phyloP scores from a whole-genome alignment of 768 basidiomycete species.

The Lactifluus echinatus region DNA sequence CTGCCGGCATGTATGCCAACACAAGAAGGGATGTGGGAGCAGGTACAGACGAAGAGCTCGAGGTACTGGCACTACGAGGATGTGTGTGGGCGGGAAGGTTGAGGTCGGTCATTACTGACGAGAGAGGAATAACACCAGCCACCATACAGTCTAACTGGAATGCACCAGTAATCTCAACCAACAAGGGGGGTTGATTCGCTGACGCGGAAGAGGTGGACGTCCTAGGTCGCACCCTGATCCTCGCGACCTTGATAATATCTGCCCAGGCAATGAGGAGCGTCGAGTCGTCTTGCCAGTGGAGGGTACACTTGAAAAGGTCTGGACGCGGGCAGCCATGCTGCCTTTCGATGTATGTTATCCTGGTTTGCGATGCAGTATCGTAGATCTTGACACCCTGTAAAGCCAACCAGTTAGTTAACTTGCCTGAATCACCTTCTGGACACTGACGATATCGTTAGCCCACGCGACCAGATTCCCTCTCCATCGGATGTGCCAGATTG shows the following conservation, averaged over 20 bases:
- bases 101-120: slow-evolving; percentile 28
- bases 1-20: slow-evolving; percentile 80
- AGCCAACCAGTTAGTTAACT: not conserved
- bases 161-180: slow-evolving; percentile 84
- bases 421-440: not conserved
- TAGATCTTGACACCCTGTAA: slow-evolving; percentile 87
- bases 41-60: slow-evolving; percentile 23
- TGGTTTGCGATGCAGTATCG: slow-evolving; percentile 66
- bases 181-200: slow-evolving; percentile 46
- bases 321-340: slow-evolving; percentile 77
- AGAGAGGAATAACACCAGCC: slow-evolving; percentile 79
- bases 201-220: slow-evolving; percentile 34
- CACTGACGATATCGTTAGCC: slow-evolving; percentile 82
- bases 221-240: slow-evolving; percentile 56
- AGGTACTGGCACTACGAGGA: slow-evolving; percentile 19
- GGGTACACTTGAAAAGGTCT: slow-evolving; percentile 88
- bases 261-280: slow-evolving; percentile 93
- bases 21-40: slow-evolving; percentile 69
- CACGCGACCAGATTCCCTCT: slow-evolving; percentile 81
- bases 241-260: slow-evolving; percentile 83
- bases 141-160: slow-evolving; percentile 96
- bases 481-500: slow-evolving; percentile 92
- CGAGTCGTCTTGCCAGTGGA: slow-evolving; percentile 88
- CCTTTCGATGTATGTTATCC: slow-evolving; percentile 81
- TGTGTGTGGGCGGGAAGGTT: slow-evolving; percentile 4